Evolutionary conservation across 306 rosid species (phyloP).

Genomic region (Oemleria cerasiformis): DNA sequence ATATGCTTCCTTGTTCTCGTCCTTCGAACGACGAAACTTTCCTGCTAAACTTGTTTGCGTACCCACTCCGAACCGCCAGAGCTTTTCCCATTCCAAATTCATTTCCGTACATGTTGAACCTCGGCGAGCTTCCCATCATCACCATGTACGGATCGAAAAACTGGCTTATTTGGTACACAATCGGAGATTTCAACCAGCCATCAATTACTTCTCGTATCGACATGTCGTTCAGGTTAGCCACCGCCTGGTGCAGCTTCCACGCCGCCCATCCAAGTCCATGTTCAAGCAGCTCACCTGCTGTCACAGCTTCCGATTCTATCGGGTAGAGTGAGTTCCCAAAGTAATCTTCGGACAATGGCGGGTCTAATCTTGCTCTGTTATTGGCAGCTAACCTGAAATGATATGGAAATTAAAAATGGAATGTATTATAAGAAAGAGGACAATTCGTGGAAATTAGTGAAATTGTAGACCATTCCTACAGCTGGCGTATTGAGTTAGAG

Average conservation of each 20-base stretch:
- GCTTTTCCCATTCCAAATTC: constrained; percentile 83
- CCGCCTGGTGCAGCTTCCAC: constrained; percentile 44
- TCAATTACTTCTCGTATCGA: not conserved
- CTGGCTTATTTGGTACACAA: not conserved
- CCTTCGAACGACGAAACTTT: constrained; percentile 46
- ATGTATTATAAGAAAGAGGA: too few relatives aligned
- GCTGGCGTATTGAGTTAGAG: constrained; percentile 13
- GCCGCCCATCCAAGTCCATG: constrained; percentile 55
- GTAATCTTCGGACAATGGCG: constrained; percentile 35
- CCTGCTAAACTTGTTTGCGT: constrained; percentile 46
- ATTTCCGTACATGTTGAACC: constrained; percentile 54
- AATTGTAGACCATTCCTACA: constrained; percentile 34
- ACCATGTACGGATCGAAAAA: constrained; percentile 24
- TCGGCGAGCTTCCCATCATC: constrained; percentile 53
- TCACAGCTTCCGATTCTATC: not conserved
- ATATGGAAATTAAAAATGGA: too few relatives aligned
- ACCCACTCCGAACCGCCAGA: constrained; percentile 44
- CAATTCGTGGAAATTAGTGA: too few relatives aligned
- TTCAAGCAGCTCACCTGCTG: not conserved
- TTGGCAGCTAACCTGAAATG: constrained; percentile 29
- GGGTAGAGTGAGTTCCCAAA: constrained; percentile 36
- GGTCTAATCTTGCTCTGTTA: constrained; percentile 45
- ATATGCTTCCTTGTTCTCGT: constrained; percentile 51
- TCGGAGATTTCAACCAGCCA: constrained; percentile 38
- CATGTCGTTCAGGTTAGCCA: constrained; percentile 21